phyloP scores from a whole-genome alignment of 1,139 yeast genomes.

The Geotrichum aggregatum region DNA sequence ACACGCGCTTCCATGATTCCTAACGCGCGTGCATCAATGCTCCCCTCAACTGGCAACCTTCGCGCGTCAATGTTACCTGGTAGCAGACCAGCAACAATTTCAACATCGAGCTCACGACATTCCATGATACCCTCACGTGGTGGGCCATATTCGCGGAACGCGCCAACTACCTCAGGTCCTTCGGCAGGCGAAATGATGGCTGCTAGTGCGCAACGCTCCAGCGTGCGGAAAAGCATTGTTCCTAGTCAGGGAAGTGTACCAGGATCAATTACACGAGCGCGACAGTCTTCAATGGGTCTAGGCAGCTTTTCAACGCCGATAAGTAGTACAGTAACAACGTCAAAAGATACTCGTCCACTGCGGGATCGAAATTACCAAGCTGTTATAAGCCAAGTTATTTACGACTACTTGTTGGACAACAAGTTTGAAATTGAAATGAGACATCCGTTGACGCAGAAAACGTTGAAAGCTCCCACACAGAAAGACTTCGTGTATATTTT shows the following conservation, averaged over 20 bases:
- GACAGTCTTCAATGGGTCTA: slow-evolving; percentile 29
- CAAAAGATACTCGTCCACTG: slow-evolving; percentile 67
- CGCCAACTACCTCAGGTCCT: slow-evolving; percentile 20
- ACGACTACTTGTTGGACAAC: slow-evolving; percentile 57
- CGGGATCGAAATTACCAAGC: slow-evolving; percentile 71
- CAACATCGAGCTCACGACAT: slow-evolving; percentile 10
- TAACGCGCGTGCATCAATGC: slow-evolving; percentile 13
- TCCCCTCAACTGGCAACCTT: slow-evolving; percentile 13
- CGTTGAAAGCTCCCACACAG: slow-evolving; percentile 77
- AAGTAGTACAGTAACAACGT: background rate
- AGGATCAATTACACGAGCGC: slow-evolving; percentile 19
- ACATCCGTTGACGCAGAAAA: slow-evolving; percentile 61
- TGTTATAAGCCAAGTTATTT: slow-evolving; percentile 45
- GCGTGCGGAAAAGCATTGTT: slow-evolving; percentile 10
- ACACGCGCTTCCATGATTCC: slow-evolving; percentile 16
- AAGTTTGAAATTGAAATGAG: slow-evolving; percentile 72
- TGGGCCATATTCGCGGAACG: slow-evolving; percentile 13
- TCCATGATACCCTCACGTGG: slow-evolving; percentile 10
- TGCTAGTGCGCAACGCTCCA: slow-evolving; percentile 16
- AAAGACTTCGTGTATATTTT: slow-evolving; percentile 76
- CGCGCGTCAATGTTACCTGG: slow-evolving; percentile 21
- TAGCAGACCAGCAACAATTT: background rate
- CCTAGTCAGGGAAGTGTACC: slow-evolving; percentile 4
- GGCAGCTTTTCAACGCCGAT: slow-evolving; percentile 17
- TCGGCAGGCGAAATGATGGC: slow-evolving; percentile 19